Evolutionary conservation across 306 rosid species (phyloP).

Genomic region (Vigna nakashimae): DNA sequence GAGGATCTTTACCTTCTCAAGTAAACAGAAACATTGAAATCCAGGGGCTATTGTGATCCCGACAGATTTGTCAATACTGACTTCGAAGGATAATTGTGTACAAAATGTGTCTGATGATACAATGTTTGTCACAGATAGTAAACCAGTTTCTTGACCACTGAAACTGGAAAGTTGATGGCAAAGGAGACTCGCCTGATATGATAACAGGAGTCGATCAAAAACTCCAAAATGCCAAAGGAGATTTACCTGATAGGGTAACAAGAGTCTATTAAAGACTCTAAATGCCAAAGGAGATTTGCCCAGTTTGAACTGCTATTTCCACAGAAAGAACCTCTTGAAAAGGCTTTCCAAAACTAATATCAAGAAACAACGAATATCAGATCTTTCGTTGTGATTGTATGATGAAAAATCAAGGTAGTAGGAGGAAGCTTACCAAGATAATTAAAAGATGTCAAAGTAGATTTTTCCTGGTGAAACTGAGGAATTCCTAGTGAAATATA

Average conservation of each 20-base stretch:
- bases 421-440: constrained; percentile 39
- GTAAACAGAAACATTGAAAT: constrained; percentile 46
- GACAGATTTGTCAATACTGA: constrained; percentile 37
- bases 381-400: constrained; percentile 24
- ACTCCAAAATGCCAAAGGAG: constrained; percentile 63
- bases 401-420: constrained; percentile 30
- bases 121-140: constrained; percentile 49
- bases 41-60: constrained; percentile 39
- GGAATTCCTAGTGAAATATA: constrained; percentile 42
- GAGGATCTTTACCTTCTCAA: constrained; percentile 53
- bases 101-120: constrained; percentile 48
- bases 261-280: constrained; percentile 63
- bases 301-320: constrained; percentile 60
- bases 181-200: constrained; percentile 72
- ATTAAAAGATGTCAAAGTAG: constrained; percentile 58
- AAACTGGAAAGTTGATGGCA: constrained; percentile 64
- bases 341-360: constrained; percentile 52
- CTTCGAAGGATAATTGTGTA: constrained; percentile 43
- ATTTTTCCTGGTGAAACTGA: constrained; percentile 49
- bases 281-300: constrained; percentile 99
- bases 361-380: constrained; percentile 42
- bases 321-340: constrained; percentile 52
- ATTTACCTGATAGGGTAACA: constrained; percentile 61
- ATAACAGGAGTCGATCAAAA: constrained; percentile 45
- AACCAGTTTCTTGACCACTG: constrained; percentile 50